Evolutionary conservation across 2,329 filamentous ascomycete genomes (phyloP).

Genomic region (Hypoxylon sp.): DNA sequence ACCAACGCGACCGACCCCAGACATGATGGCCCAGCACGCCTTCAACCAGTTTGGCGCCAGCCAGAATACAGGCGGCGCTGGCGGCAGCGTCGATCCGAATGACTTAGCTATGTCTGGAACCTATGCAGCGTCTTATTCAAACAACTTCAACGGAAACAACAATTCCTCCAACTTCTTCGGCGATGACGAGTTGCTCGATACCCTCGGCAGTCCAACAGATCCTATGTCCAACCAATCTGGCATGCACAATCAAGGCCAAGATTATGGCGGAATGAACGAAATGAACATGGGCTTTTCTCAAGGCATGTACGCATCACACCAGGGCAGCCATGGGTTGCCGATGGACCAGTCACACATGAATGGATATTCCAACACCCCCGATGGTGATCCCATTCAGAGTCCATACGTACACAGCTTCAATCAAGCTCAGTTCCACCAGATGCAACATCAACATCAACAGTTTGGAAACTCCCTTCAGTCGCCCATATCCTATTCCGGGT

Average conservation of each 20-base stretch:
- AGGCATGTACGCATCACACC: constrained; percentile 68
- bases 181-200: constrained; percentile 90
- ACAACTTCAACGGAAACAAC: constrained; percentile 69
- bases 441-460: constrained; percentile 70
- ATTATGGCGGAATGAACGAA: constrained; percentile 70
- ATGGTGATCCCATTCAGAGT: constrained; percentile 92
- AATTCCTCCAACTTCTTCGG: constrained; percentile 83
- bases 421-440: constrained; percentile 81
- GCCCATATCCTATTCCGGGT: constrained; percentile 66
- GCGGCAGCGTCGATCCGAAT: constrained; percentile 83
- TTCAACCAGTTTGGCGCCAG: constrained; percentile 70
- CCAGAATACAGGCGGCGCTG: constrained; percentile 68
- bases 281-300: constrained; percentile 71
- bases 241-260: constrained; percentile 69
- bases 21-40: constrained; percentile 69
- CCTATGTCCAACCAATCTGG: constrained; percentile 60
- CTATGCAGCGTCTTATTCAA: constrained; percentile 74
- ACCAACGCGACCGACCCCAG: constrained; percentile 41
- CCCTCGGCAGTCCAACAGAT: constrained; percentile 71
- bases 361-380: constrained; percentile 91
- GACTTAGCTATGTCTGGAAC: constrained; percentile 80
- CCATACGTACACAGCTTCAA: constrained; percentile 87
- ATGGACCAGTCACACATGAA: constrained; percentile 80
- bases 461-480: constrained; percentile 70
- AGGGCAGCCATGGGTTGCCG: constrained; percentile 69